A percentile compares a stretch with the other conserved stretches of the same genome.
phyloP scores from a whole-genome alignment of 768 basidiomycete species.

The Gymnopilus junonius region DNA sequence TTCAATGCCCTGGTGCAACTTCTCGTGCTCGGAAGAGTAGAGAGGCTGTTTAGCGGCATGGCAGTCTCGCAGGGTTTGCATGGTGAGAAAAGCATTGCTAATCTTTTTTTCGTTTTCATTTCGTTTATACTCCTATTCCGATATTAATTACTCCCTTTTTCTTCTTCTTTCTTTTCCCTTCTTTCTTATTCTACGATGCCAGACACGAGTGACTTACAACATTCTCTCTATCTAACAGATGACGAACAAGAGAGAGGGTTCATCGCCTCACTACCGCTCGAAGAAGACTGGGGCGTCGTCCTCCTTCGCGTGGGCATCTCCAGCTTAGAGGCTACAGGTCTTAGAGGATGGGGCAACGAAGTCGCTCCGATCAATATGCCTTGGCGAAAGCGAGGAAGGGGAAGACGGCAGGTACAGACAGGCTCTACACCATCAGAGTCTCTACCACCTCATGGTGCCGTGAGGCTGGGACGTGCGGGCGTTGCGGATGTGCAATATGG shows the following conservation, averaged over 20 bases:
- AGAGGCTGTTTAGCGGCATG: conserved; percentile 63
- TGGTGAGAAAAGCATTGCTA: conserved; percentile 16
- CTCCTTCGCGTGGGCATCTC: conserved; percentile 76
- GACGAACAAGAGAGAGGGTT: conserved; percentile 26
- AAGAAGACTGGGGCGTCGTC: conserved; percentile 76
- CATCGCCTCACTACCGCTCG: conserved; percentile 48
- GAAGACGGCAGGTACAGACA: background rate
- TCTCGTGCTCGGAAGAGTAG: conserved; percentile 60
- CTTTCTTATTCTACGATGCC: background rate
- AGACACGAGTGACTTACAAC: background rate
- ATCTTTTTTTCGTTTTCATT: background rate
- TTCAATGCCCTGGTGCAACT: conserved; percentile 72
- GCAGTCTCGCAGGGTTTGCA: conserved; percentile 36
- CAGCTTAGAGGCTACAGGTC: conserved; percentile 74
- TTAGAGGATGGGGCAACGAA: conserved; percentile 76
- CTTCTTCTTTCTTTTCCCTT: background rate
- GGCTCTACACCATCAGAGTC: background rate
- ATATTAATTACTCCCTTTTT: too few species aligned
- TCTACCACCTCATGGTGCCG: conserved; percentile 25
- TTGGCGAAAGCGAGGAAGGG: background rate
- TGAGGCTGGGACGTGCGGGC: conserved; percentile 36
- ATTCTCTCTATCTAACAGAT: conserved; percentile 4
- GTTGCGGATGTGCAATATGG: conserved; percentile 34
- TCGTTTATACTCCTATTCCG: too few species aligned
- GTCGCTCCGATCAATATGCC: conserved; percentile 54